Percentiles rank a stretch among this genome's conserved stretches.
Evolutionary conservation across 2,329 filamentous ascomycete species (phyloP).

Genomic region (Sclerotinia minor): DNA sequence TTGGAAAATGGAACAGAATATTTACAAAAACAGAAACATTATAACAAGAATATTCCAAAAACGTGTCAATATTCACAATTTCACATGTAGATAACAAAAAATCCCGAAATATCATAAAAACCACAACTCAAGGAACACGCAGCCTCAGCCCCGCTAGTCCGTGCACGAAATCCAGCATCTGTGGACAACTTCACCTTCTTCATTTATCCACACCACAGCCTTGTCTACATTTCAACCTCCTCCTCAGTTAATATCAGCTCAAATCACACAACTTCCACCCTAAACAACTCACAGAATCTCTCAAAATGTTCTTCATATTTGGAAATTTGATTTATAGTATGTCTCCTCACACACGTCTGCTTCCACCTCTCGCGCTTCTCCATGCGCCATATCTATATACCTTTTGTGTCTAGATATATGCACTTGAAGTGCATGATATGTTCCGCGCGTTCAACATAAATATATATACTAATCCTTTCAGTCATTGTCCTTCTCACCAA

Average conservation of each 20-base stretch:
- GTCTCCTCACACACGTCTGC: conserved; percentile 21
- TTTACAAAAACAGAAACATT: neutral
- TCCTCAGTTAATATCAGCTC: conserved; percentile 16
- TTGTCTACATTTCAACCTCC: conserved; percentile 21
- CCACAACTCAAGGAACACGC: conserved; percentile 4
- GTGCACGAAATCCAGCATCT: conserved; percentile 9
- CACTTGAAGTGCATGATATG: neutral
- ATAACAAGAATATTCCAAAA: conserved; percentile 3
- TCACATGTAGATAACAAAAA: neutral
- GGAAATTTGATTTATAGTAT: conserved; percentile 73
- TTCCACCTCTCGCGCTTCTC: neutral
- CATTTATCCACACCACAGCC: conserved; percentile 23
- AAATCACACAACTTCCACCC: conserved; percentile 2
- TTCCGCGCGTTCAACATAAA: neutral
- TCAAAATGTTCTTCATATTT: conserved; percentile 66
- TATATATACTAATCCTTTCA: conserved; percentile 41
- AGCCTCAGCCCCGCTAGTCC: conserved; percentile 17
- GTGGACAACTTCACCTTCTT: conserved; percentile 22
- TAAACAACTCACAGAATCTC: conserved; percentile 26
- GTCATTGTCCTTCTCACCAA: conserved; percentile 88
- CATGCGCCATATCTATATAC: neutral
- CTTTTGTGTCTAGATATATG: conserved; percentile 2
- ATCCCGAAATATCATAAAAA: neutral
- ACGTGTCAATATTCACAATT: neutral
- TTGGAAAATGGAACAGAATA: neutral